These are phyloP conservation scores for Penicillium chermesinum DNA, from an alignment of 495 filamentous ascomycete genomes.

Conservation along the genomic window DNA sequence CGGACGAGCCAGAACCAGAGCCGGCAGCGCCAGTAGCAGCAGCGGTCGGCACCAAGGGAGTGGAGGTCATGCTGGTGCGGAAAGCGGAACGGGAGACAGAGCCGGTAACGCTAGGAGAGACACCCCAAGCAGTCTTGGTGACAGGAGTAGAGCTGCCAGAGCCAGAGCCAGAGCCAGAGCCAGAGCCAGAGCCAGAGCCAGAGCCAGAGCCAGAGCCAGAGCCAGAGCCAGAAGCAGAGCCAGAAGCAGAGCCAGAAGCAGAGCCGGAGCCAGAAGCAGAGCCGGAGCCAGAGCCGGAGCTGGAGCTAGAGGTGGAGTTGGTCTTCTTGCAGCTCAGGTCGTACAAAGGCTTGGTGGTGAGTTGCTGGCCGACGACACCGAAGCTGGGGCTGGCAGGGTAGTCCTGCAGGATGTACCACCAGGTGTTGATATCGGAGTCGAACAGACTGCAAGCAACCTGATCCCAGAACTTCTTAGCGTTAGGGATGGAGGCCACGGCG, in stretches of 20 bases:
- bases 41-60: slow-evolving; percentile 8
- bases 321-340: slow-evolving; percentile 54
- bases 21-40: slow-evolving; percentile 6
- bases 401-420: slow-evolving; percentile 72
- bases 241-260: slow-evolving; percentile 7
- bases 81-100: slow-evolving; percentile 1
- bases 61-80: slow-evolving; percentile 5
- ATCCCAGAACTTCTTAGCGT: slow-evolving; percentile 77
- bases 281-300: slow-evolving; percentile 9
- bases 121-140: slow-evolving; percentile 13
- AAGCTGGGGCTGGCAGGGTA: slow-evolving; percentile 62
- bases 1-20: slow-evolving; percentile 28
- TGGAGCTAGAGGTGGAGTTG: slow-evolving; percentile 20
- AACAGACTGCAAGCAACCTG: slow-evolving; percentile 70
- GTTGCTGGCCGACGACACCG: slow-evolving; percentile 52
- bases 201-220: slow-evolving; percentile 13
- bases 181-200: slow-evolving; percentile 9
- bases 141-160: slow-evolving; percentile 3
- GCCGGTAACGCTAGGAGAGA: slow-evolving; percentile 12
- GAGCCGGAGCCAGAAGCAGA: slow-evolving; percentile 4
- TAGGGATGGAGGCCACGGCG: slow-evolving; percentile 59
- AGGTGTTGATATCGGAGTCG: slow-evolving; percentile 60
- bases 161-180: slow-evolving; percentile 6
- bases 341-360: slow-evolving; percentile 56
- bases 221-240: slow-evolving; percentile 18